Base-by-base conservation (phyloP, 2,329 filamentous ascomycete genomes). In the Cadophora sp. region DNA sequence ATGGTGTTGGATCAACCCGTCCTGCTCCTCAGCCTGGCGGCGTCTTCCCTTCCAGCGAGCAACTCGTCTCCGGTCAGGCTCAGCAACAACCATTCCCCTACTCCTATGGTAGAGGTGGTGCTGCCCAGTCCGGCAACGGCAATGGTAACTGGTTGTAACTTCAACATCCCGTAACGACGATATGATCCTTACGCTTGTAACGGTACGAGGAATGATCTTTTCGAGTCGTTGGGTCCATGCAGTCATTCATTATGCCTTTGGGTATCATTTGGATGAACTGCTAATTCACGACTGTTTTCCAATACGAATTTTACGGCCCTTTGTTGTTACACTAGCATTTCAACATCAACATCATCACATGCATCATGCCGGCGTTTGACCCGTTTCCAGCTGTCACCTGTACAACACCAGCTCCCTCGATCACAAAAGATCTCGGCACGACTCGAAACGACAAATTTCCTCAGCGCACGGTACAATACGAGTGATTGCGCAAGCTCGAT, bases 161-260 rank as follows among this genome's bases (percentile, higher is more conserved):
- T 58, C 47, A 55, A 55, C 65, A 55, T 67, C 66, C 68, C 67
- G 72, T 71, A 70, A 77, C 66, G 76, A 77, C 68, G 75, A 74
- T 67, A 78, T 65, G 76, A 78, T 76, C 72, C 72, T 71, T 73
- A 76, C 74, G 74, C 71, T 72, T 78, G 76, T 78, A 78, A 78
- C 71, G 76, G 76, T 78, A 78, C 75, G 73, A 74, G 71, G 66
- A 70, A 76, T 66, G 73, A 76, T 77, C 71, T 70, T 74, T 76
- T 73, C 70, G 68, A 72, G 66, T 66, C 72, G 65, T 71, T 66
- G 72, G 69, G 72, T 68, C 51, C 63, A 58, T 66, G 45, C 51
- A 67, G 67, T 66, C 67, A 65, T 61, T 70, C 61, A 67, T 59
- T 55, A 62, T 64, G 65, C 68, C 62, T 45, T 62, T 64, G 45